Evolutionary conservation across 805 yeast genomes (phyloP).

Genomic region (Limtongia smithiae): DNA sequence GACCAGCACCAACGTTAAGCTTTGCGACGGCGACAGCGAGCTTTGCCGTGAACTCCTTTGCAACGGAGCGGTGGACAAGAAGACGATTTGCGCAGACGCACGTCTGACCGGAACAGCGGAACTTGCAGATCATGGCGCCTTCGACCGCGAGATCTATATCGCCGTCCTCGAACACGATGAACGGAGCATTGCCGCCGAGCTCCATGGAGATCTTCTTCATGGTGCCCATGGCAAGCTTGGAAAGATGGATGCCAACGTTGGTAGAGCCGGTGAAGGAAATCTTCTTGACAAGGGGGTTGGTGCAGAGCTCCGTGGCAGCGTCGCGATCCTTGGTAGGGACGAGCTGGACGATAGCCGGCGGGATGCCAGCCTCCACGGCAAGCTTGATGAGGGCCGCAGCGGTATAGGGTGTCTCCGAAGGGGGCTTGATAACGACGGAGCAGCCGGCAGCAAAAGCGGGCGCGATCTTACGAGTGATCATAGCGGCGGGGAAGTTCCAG

Average conservation of each 20-base stretch:
- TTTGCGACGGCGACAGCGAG: conserved; percentile 47
- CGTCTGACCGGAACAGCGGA: conserved; percentile 76
- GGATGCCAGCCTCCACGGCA: conserved; percentile 65
- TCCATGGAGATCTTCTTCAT: conserved; percentile 71
- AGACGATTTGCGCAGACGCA: conserved; percentile 46
- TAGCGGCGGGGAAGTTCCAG: conserved; percentile 78
- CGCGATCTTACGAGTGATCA: conserved; percentile 45
- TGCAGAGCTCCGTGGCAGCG: conserved; percentile 55
- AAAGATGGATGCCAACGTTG: conserved; percentile 61
- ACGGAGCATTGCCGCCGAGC: conserved; percentile 82
- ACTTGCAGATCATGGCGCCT: conserved; percentile 63
- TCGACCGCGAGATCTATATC: conserved; percentile 62
- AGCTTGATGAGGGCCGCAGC: conserved; percentile 65
- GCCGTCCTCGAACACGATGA: conserved; percentile 71
- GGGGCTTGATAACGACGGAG: conserved; percentile 73
- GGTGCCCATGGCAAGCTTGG: conserved; percentile 56
- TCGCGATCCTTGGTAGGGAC: conserved; percentile 44
- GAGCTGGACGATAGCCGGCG: conserved; percentile 64
- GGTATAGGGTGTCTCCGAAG: conserved; percentile 68
- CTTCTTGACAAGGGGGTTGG: conserved; percentile 54
- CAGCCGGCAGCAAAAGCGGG: conserved; percentile 78
- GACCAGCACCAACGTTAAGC: conserved; percentile 61
- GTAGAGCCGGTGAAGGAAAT: conserved; percentile 80
- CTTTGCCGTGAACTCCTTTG: conserved; percentile 54
- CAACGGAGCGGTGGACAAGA: conserved; percentile 49